Percentiles rank a stretch among this genome's conserved stretches.
Evolutionary conservation across 1,139 yeast species (phyloP).

Genomic region (Geotrichum histeridarum): DNA sequence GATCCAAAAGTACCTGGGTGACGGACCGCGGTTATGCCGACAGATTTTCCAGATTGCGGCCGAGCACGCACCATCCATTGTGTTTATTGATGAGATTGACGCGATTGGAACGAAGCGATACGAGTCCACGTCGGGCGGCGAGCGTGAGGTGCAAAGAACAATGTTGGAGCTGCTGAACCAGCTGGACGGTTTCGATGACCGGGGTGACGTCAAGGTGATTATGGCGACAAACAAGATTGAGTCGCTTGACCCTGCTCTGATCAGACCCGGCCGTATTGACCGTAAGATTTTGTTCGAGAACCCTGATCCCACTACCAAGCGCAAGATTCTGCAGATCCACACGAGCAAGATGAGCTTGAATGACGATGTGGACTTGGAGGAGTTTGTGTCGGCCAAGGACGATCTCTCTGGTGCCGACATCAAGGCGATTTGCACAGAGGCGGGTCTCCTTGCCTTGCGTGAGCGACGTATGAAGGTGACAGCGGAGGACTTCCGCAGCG

Average conservation of each 20-base stretch:
- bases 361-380: conserved; percentile 83
- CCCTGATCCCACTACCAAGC: conserved; percentile 89
- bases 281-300: conserved; percentile 94
- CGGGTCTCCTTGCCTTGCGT: conserved; percentile 90
- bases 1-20: conserved; percentile 95
- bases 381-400: conserved; percentile 84
- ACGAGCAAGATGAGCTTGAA: conserved; percentile 91
- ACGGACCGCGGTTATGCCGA: conserved; percentile 92
- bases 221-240: conserved; percentile 99
- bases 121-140: conserved; percentile 95
- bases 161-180: conserved; percentile 96
- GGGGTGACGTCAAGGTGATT: conserved; percentile 96
- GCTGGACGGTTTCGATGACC: conserved; percentile 95
- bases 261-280: conserved; percentile 98
- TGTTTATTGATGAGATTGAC: conserved; percentile 96
- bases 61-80: conserved; percentile 96
- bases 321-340: conserved; percentile 88
- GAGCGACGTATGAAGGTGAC: conserved; percentile 98
- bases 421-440: conserved; percentile 97
- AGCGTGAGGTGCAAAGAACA: conserved; percentile 95
- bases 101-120: conserved; percentile 98
- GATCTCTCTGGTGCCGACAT: conserved; percentile 97
- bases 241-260: conserved; percentile 91
- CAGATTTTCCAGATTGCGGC: conserved; percentile 96
- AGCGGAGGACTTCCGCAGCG: conserved; percentile 89